Conservation (phyloP, 495 filamentous ascomycete genomes). For the Penicillium goetzii region DNA sequence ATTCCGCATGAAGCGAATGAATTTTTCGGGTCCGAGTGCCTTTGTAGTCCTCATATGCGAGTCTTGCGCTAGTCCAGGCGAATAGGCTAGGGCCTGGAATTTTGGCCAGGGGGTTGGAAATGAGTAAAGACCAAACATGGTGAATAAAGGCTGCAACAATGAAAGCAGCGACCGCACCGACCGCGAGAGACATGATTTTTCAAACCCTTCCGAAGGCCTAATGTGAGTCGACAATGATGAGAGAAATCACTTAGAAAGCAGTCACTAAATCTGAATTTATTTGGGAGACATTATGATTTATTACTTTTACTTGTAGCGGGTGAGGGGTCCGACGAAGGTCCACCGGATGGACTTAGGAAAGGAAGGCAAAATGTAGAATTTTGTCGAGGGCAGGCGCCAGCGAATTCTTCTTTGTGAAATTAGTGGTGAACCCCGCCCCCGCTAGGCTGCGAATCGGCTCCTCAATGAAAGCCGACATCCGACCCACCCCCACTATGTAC, state of each 20-base stretch:
- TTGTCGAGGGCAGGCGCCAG: neutral
- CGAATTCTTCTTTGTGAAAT: neutral
- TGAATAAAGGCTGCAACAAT: neutral
- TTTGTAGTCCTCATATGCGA: slow-evolving; percentile 37
- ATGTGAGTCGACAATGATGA: neutral
- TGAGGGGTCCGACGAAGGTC: neutral
- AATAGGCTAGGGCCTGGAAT: slow-evolving; percentile 38
- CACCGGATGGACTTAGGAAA: neutral
- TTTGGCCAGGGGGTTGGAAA: slow-evolving; percentile 4
- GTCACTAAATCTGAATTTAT: neutral
- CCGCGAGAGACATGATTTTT: neutral
- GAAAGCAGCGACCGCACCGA: neutral
- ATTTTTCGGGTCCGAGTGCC: slow-evolving; percentile 37
- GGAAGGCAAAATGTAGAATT: neutral
- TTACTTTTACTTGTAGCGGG: neutral
- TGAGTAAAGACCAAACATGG: neutral
- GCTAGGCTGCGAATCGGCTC: neutral
- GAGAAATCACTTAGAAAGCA: neutral
- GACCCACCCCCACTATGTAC: neutral
- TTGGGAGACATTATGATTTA: neutral
- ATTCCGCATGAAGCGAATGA: slow-evolving; percentile 36
- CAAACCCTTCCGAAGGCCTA: neutral
- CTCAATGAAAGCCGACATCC: too few relatives aligned
- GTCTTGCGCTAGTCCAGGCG: slow-evolving; percentile 29
- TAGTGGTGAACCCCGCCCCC: neutral